Evolutionary conservation across 176 grass and related monocot species (phyloP), one percentile per base, ranked within the genome.

Genomic region (Oryza meridionalis): DNA sequence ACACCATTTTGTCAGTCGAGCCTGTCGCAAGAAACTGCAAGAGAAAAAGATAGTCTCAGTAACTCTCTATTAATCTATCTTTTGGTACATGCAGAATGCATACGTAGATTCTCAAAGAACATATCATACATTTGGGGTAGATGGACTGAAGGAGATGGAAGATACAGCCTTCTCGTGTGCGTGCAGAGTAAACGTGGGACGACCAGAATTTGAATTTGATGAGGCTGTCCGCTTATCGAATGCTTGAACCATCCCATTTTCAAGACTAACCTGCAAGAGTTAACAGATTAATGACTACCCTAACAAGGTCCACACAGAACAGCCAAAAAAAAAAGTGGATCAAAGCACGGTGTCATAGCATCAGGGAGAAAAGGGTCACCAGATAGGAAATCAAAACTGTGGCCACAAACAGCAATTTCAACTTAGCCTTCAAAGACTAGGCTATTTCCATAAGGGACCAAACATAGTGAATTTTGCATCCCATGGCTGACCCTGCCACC

Each of bases 181-280:
- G 75, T 98, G 93, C 73, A 98, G 91, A 70, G 91, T 94, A 82
- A 95, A 98, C 2, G 40, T 81, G 59, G 93, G 81, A 62, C 82
- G 83, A 8, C 67, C 91, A 49, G 75, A 86, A 81, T 14, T 59
- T 53, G 88, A 91, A 81, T 81, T 80, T 43, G 92, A 91, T 45
- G 89, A 91, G 79, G 87, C 83, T 61, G 75, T 87, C 63, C 95
- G 88, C 78, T 78, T 89, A 79, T 97, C 95, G 26, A 97, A 94
- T 11, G 86, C 90, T 85, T 94, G 95, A 78, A 97, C 92, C 69
- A 70, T 92, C 31, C 92, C 92, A 84, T 97, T 94, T 49, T 97
- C 90, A 81, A 97, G 95, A 87, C 95, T 97, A 58, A 90, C 84
- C 95, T 97, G 84, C 63, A 77, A 86, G 70, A 80, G 37, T 42